Evolutionary conservation across 202 grass and related monocot species (phyloP), one percentile per base, ranked within the genome.

Genomic region (Hordeum pubiflorum): DNA sequence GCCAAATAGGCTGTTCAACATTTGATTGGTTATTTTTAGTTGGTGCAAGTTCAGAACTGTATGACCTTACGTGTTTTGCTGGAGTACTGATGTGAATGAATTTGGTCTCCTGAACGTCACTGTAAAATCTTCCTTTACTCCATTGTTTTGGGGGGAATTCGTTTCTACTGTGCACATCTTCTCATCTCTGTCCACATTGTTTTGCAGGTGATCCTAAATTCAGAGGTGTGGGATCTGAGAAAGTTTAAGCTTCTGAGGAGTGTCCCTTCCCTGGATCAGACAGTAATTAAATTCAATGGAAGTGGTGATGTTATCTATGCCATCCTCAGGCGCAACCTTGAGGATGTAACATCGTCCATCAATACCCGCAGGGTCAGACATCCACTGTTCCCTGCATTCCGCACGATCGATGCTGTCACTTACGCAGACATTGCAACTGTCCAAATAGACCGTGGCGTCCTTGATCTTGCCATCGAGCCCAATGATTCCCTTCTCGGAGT

Each of bases 141-240:
- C 14, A 32, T 68, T 79, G 10, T 32, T 80, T 84, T 20, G 20
- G 61, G 39, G 64, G 23, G 6, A 76, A 24, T 39, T 66, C 7
- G 3, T 81, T 72, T 14, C 23, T 29, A 29, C 10, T 6, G 13
- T 64, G 6, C 24, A 27, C 10, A 9, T 14, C 11, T 85, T 81
- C 79, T 86, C 23, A 85, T 86, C 7, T 50, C 33, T 9, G 2
- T 58, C 38, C 1, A 69, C 13, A 15, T 26, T 79, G 34, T 65
- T 82, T 82, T 81, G 57, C 63, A 98, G 95, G 92, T 94, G 41
- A 98, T 98, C 38, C 54, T 98, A 44, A 98, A 98, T 84, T 98
- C 95, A 1, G 95, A 98, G 82, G 95, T 98, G 84, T 98, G 95
- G 95, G 95, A 98, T 83, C 79, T 98, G 77, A 91, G 95, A 72